Evolutionary conservation across 192 early-diverging fungal genomes (phyloP), one percentile per base, ranked within the genome.

Genomic region (Piromyces sp.): DNA sequence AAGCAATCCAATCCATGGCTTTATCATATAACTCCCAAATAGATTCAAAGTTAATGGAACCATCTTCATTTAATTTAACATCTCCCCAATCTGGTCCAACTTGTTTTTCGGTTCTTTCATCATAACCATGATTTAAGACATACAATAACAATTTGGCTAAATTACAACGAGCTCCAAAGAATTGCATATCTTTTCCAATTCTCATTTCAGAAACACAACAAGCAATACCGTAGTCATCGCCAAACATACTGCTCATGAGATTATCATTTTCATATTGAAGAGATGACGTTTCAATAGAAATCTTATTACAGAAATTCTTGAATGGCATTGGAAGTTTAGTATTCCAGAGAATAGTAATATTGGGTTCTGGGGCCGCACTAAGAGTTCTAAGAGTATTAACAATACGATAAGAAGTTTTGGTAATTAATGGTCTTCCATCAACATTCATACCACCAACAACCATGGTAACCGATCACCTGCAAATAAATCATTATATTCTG

Each of bases 151-250:
- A 16, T 19, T 83, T 83, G n/a, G 83, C 83, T 1, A 83, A 16
- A 82, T 83, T 83, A 83, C 83, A 83, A 30, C 83, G 83, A 31
- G 83, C 83, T 15, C 83, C 83, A 19, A 83, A 83, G 83, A 30
- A 83, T 83, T 83, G 83, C 83, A 83, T 81, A 83, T 83, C 83
- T 29, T 83, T 83, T 13, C 83, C 83, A 29, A 83, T 83, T 29
- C 80, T 36, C 83, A 83, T 83, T 83, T 83, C 83, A 29, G 80
- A 81, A 30, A 83, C 83, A 83, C 83, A 83, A 82, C 83, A 83
- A 30, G 83, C 83, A 37, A 83, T 83, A 19, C 82, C 83, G 83
- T 83, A 83, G 83, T 83, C 83, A 83, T 83, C 83, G 2, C 83
- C 83, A 17, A 81, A 83, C 14, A 7, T 36, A 19, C 13, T 19